Base-by-base conservation (phyloP, 306 rosid genomes). In the Citrullus mucosospermus region DNA sequence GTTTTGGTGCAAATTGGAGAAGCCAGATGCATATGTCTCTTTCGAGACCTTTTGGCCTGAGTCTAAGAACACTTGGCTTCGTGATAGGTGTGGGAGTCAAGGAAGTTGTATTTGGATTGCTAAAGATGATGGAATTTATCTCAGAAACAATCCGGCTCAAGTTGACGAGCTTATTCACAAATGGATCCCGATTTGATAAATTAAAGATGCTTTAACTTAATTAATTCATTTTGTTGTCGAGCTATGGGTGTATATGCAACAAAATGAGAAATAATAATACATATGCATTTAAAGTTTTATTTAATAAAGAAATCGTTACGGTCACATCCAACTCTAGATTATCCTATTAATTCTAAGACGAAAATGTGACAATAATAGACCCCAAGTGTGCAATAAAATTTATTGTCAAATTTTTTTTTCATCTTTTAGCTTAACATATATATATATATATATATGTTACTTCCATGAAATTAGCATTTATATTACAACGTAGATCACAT, bases 121-220 rank as follows among this genome's bases (percentile, higher is more conserved):
- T 5, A 77, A 58, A 60, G 67, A 78, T 51, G 81, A 38, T 18
- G 85, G 81, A 46, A 6, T 82, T 77, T 76, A 68, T 55, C 13
- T 82, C 8, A n/a, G 6, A 38, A 38, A 77, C 17, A 32, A n/a
- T 41, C 74, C 75, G 0, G 10, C 10, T 3, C 56, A 77, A 1
- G 2, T 2, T 17, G 77, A 82, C 3, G 81, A 57, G 22, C 34
- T 34, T 2, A 5, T 63, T 63, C 70, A 63, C 18, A 63, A 63
- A 8, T 63, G 70, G 70, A 16, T 22, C 16, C 1, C 36, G 0
- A 32, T 5, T 50, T 0, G 10, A 43, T 43, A 9, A 9, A 43
- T 6, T 6, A 9, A 1, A 50, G 11, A 50, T 10, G 54, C 50
- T 43, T 48, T 48, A 32, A 32, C 4, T 46, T 17, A 25, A 1